Conservation (phyloP, 2,329 filamentous ascomycete genomes). For the Trichophyton benhamiae region DNA sequence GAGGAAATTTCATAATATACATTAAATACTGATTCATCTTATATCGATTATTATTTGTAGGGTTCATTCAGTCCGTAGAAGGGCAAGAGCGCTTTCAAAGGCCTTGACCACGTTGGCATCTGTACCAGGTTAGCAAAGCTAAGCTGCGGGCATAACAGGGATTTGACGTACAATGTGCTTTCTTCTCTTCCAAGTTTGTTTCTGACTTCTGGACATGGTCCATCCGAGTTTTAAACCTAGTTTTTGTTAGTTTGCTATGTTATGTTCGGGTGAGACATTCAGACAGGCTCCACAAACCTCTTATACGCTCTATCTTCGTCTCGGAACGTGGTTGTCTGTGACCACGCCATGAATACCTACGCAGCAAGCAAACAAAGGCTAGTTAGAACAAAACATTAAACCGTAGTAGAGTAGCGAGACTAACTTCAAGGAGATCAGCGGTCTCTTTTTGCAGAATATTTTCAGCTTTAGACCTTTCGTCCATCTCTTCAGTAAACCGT, state of each 20-base stretch:
- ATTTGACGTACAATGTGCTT: slow-evolving; percentile 59
- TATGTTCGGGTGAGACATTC: neutral
- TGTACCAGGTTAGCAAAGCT: slow-evolving; percentile 13
- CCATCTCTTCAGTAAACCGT: slow-evolving; percentile 55
- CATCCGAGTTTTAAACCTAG: slow-evolving; percentile 61
- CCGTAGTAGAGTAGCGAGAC: slow-evolving; percentile 25
- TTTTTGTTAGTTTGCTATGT: neutral
- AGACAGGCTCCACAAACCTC: slow-evolving; percentile 39
- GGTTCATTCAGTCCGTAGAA: slow-evolving; percentile 18
- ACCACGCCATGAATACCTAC: slow-evolving; percentile 72
- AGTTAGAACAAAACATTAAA: neutral
- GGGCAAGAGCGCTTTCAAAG: slow-evolving; percentile 37
- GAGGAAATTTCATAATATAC: neutral
- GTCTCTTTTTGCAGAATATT: slow-evolving; percentile 55
- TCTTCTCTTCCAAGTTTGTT: slow-evolving; percentile 56
- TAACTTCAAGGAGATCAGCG: slow-evolving; percentile 46
- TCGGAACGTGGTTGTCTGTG: slow-evolving; percentile 54
- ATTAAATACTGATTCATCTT: neutral
- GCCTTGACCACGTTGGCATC: slow-evolving; percentile 36
- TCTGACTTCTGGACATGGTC: slow-evolving; percentile 65
- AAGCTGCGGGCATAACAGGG: neutral
- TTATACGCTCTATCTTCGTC: slow-evolving; percentile 69
- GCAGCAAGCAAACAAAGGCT: neutral
- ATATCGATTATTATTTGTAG: neutral
- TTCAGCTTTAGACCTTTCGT: slow-evolving; percentile 52